Base-by-base conservation (phyloP, 2,329 filamentous ascomycete species). In the Teratosphaeria nubilosa region DNA sequence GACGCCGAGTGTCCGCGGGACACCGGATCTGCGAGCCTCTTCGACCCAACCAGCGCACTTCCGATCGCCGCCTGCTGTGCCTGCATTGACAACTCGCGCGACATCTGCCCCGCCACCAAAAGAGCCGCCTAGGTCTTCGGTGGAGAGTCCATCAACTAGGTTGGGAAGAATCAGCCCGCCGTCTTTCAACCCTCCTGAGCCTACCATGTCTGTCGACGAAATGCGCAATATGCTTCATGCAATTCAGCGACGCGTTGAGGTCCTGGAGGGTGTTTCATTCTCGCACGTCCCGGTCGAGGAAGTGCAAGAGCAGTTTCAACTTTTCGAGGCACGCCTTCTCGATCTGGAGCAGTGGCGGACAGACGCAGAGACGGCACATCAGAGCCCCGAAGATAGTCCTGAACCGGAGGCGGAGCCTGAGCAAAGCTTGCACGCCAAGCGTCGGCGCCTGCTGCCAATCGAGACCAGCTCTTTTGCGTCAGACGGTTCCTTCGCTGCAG, bases 241-340 rank as follows among this genome's bases (percentile, higher is more conserved):
- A 48, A 69, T 67, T 41, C 83, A 83, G 41, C 78, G 81, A 56
- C 84, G 88, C 1, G 71, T 92, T 13, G 85, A 88, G 54, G 76
- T 78, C 57, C 76, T 91, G 5, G 88, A 92, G 71, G 88, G 80
- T 55, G 77, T 81, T 1, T 90, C 86, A 0, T 88, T 90, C 66
- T 83, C 83, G 25, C 78, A 82, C 51, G 77, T 80, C 20, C 80
- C 80, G n/a, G 80, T 87, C 53, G 87, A 90, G 24, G 85, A 88
- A 41, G 82, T 88, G 54, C 76, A 84, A 20, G 86, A 89, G 22
- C 83, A 81, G 56, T 80, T 88, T 64, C 87, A 90, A 34, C 74
- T 82, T 53, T 70, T 82, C 51, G 88, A 91, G 63, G 78, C 84
- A 9, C 82, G 87, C 24, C 76, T 91, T 7, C 80, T 83, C 1